Base-by-base conservation (phyloP, 2,329 filamentous ascomycete species). In the Trichoderma koningii region DNA sequence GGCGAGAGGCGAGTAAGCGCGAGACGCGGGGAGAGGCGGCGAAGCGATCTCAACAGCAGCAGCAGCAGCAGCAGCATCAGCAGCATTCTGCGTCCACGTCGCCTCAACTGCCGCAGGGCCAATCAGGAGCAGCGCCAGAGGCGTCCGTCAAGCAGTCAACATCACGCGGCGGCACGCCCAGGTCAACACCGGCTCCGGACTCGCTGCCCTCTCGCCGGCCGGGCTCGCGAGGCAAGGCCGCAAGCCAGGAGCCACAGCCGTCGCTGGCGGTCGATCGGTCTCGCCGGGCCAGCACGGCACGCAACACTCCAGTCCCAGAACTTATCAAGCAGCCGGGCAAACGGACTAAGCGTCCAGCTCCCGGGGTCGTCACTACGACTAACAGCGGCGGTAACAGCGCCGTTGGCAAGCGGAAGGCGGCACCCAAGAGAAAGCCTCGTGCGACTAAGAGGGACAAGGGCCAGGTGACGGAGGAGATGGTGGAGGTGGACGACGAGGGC, bases 381-480 rank as follows among this genome's bases (percentile, higher is more conserved):
- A 85, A 81, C 75, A 83, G 83, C 70, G 85, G 85, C 71, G 83
- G 85, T 72, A 87, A 81, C 73, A 87, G 84, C 71, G 90, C 89
- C 66, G 87, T 92, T 65, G 89, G 89, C 66, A 89, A 87, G 77
- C 84, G 90, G 53, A 90, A 89, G 75, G 86, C 86, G 26, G 87
- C 88, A 63, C 88, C 88, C 3, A 84, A 81, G 70, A 91, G 87
- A 79, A 91, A 88, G 76, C 81, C 80, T 61, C 79, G 81, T 51
- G 76, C 77, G 28, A 78, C 79, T 65, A 83, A 80, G 71, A 82
- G 81, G 73, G 80, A 80, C 45, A 80, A 81, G 77, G 77, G 79
- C 60, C 71, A 76, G 71, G 72, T 73, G 63, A 74, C 75, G 56
- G 78, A 78, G 68, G 81, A 81, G 64, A 78, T 80, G 66, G 85